These are phyloP conservation scores for Omphalotus guepiniiformis DNA, from an alignment of 768 basidiomycete genomes.

Conservation along the genomic window DNA sequence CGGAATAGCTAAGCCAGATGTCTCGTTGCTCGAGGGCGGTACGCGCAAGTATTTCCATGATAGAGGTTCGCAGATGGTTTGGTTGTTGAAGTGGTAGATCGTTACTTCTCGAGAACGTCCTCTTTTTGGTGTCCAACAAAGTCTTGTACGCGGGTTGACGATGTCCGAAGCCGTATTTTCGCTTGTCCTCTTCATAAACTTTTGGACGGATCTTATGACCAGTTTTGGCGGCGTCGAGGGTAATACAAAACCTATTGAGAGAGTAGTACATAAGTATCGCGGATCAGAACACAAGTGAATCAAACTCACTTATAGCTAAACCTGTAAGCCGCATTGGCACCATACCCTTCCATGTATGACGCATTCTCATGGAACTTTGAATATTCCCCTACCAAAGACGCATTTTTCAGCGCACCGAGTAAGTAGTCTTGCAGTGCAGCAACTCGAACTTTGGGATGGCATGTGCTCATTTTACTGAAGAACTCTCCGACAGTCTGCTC, in stretches of 20 bases:
- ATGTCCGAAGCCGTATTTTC: conserved; percentile 14
- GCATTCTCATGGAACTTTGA: conserved; percentile 53
- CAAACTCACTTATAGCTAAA: conserved; percentile 49
- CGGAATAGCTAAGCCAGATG: conserved; percentile 12
- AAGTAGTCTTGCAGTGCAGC: conserved; percentile 44
- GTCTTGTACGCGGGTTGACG: conserved; percentile 20
- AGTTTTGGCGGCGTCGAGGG: conserved; percentile 60
- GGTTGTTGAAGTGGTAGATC: conserved; percentile 10
- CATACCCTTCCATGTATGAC: conserved; percentile 50
- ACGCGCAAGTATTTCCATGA: conserved; percentile 25
- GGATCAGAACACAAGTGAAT: not conserved
- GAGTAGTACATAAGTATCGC: not conserved
- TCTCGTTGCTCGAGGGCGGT: conserved; percentile 14
- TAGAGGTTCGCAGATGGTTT: conserved; percentile 15
- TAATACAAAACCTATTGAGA: conserved; percentile 38
- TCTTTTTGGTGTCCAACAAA: conserved; percentile 4
- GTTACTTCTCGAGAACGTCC: conserved; percentile 10
- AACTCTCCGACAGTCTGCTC: conserved; percentile 44
- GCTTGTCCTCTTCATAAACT: conserved; percentile 26
- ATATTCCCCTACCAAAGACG: conserved; percentile 48
- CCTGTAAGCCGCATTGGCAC: conserved; percentile 40
- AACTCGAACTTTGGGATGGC: conserved; percentile 23
- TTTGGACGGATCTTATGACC: conserved; percentile 41
- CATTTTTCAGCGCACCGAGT: conserved; percentile 43
- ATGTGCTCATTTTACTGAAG: conserved; percentile 20